phyloP scores from a whole-genome alignment of 768 basidiomycete species.

The Auriscalpium orientale region DNA sequence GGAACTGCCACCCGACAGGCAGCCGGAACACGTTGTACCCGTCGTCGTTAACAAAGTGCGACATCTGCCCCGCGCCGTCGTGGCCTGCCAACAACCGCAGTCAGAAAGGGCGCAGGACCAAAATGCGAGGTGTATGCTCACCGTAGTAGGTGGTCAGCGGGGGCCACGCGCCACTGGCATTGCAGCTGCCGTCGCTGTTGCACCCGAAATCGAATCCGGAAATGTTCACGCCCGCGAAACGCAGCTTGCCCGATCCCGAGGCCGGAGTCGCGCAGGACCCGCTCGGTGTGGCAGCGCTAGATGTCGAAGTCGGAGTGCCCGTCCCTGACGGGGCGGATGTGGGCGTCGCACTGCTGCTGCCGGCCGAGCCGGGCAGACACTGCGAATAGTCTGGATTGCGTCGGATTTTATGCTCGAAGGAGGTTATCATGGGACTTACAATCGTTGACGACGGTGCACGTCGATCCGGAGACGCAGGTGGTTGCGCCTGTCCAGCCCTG shows the following conservation, averaged over 20 bases:
- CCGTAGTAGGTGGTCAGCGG: conserved; percentile 40
- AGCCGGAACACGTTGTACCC: conserved; percentile 52
- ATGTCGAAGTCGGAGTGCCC: conserved; percentile 17
- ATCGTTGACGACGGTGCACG: conserved; percentile 24
- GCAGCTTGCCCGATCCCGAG: conserved; percentile 19
- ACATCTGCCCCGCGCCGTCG: conserved; percentile 51
- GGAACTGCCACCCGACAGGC: conserved; percentile 54
- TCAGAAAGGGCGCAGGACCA: not conserved
- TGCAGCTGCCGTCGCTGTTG: conserved; percentile 36
- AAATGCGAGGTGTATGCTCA: conserved; percentile 9
- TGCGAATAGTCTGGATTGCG: conserved; percentile 25
- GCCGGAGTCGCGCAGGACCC: conserved; percentile 3
- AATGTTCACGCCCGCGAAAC: conserved; percentile 43
- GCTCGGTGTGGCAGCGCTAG: conserved; percentile 17
- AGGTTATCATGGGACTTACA: conserved; percentile 18
- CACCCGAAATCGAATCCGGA: conserved; percentile 52
- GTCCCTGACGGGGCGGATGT: conserved; percentile 1
- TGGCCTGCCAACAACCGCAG: conserved; percentile 17
- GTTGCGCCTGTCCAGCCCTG: conserved; percentile 30
- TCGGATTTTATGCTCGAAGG: not conserved
- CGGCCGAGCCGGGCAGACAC: conserved; percentile 20
- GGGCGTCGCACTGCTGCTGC: conserved; percentile 7
- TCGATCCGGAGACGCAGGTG: conserved; percentile 26
- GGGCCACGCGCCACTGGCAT: conserved; percentile 31
- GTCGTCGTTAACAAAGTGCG: conserved; percentile 49